phyloP scores from a whole-genome alignment of 192 early-diverging fungal species.

The Phlyctochytrium arcticum region DNA sequence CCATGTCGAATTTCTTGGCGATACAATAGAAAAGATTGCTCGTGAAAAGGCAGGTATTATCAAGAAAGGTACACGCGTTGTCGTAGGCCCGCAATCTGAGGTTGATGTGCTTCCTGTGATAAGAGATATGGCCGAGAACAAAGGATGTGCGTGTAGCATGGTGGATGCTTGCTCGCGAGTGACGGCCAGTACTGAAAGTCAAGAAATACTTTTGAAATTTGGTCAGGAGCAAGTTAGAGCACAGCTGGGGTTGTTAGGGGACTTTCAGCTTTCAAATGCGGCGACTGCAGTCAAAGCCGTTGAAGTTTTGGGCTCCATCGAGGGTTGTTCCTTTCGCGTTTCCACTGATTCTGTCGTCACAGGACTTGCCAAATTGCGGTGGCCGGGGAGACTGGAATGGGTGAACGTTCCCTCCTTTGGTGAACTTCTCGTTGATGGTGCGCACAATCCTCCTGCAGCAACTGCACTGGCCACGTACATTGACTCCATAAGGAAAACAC shows the following conservation, averaged over 20 bases:
- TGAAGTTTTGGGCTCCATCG: constrained; percentile 41
- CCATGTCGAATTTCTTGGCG: constrained; percentile 69
- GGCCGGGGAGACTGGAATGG: constrained; percentile 86
- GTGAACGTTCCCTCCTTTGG: constrained; percentile 24
- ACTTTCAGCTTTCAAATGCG: constrained; percentile 77
- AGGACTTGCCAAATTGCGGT: constrained; percentile 65
- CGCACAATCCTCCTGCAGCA: constrained; percentile 80
- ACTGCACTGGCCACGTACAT: constrained; percentile 64
- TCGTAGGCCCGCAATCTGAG: constrained; percentile 53
- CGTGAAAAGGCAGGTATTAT: constrained; percentile 79
- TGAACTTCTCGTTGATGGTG: constrained; percentile 80
- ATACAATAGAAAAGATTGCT: constrained; percentile 65
- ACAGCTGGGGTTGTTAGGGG: constrained; percentile 63
- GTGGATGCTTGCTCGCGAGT: not conserved
- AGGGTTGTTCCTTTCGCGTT: constrained; percentile 29
- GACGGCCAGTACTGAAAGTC: not conserved
- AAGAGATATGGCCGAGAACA: not conserved
- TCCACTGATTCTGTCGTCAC: constrained; percentile 48
- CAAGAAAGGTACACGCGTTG: constrained; percentile 32
- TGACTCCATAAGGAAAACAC: not conserved
- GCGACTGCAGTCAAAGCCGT: constrained; percentile 68
- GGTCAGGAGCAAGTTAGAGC: constrained; percentile 22
- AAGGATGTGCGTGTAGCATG: not conserved
- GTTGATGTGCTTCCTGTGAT: constrained; percentile 26
- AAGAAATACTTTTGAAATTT: not conserved